Conservation (phyloP, 805 yeast genomes). For the Teunomyces atbi region DNA sequence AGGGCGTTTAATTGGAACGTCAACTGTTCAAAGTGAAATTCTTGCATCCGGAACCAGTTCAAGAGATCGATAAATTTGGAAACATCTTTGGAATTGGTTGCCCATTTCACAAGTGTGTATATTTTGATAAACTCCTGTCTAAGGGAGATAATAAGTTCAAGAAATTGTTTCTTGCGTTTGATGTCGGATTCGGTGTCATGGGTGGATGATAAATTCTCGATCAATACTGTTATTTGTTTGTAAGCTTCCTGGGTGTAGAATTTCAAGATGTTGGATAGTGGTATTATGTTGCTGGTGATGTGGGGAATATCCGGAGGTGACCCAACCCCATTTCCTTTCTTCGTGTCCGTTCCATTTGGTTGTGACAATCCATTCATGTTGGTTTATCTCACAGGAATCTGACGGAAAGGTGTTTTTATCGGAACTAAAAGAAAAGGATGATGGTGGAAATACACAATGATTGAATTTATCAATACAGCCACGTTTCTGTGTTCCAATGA, state of each 20-base stretch:
- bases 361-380: conserved; percentile 1
- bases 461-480: background rate
- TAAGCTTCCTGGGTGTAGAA: conserved; percentile 61
- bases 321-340: conserved; percentile 2
- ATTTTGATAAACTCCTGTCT: conserved; percentile 83
- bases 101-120: conserved; percentile 89
- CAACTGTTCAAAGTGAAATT: conserved; percentile 58
- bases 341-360: conserved; percentile 1
- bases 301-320: conserved; percentile 59
- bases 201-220: conserved; percentile 56
- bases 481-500: background rate
- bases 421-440: background rate
- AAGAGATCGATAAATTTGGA: conserved; percentile 78
- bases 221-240: conserved; percentile 56
- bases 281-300: conserved; percentile 65
- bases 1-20: conserved; percentile 67
- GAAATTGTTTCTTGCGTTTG: conserved; percentile 62
- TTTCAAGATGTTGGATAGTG: conserved; percentile 58
- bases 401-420: too few relatives aligned
- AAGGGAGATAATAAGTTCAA: conserved; percentile 65
- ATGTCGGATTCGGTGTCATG: conserved; percentile 52
- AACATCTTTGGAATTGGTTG: conserved; percentile 67
- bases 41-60: conserved; percentile 82
- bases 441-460: background rate
- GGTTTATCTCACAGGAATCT: background rate